Evolutionary conservation across 768 basidiomycete species (phyloP).

Genomic region (Termitomyces sp.): DNA sequence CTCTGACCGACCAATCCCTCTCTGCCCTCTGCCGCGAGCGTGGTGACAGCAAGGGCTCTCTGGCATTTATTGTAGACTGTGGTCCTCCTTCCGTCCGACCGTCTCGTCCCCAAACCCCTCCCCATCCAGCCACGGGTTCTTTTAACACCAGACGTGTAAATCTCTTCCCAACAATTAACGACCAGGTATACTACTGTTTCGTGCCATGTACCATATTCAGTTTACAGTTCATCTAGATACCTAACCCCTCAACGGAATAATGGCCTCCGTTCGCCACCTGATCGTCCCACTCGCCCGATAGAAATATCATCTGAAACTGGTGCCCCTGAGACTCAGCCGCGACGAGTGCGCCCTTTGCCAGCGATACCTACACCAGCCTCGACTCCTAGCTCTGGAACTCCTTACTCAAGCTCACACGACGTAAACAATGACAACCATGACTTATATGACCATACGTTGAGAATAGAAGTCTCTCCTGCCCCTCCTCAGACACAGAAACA

Average conservation of each 20-base stretch:
- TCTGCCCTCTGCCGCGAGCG: slow-evolving; percentile 14
- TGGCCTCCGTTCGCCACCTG: slow-evolving; percentile 5
- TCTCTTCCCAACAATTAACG: slow-evolving; percentile 6
- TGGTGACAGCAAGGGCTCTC: slow-evolving; percentile 14
- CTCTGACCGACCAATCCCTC: slow-evolving; percentile 11
- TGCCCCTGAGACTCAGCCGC: slow-evolving; percentile 10
- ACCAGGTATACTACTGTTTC: slow-evolving; percentile 8
- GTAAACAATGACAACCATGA: slow-evolving; percentile 13
- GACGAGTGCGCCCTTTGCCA: slow-evolving; percentile 17
- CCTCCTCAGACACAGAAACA: neutral
- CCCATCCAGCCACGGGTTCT: neutral
- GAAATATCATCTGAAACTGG: slow-evolving; percentile 6
- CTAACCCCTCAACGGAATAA: neutral
- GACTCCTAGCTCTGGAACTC: slow-evolving; percentile 6
- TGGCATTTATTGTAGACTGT: slow-evolving; percentile 14
- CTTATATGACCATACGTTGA: slow-evolving; percentile 7
- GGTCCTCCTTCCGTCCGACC: neutral
- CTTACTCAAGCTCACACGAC: slow-evolving; percentile 6
- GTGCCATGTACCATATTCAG: neutral
- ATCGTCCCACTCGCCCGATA: slow-evolving; percentile 5
- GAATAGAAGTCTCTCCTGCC: neutral
- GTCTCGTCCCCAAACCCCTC: slow-evolving; percentile 1
- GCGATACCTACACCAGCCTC: slow-evolving; percentile 16
- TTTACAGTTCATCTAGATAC: neutral
- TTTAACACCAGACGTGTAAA: slow-evolving; percentile 2